Percentiles rank a stretch among this genome's conserved stretches.
These are phyloP conservation scores for Ophiocytium majus DNA, from an alignment of 352 stramenopile species.

Conservation along the genomic window DNA sequence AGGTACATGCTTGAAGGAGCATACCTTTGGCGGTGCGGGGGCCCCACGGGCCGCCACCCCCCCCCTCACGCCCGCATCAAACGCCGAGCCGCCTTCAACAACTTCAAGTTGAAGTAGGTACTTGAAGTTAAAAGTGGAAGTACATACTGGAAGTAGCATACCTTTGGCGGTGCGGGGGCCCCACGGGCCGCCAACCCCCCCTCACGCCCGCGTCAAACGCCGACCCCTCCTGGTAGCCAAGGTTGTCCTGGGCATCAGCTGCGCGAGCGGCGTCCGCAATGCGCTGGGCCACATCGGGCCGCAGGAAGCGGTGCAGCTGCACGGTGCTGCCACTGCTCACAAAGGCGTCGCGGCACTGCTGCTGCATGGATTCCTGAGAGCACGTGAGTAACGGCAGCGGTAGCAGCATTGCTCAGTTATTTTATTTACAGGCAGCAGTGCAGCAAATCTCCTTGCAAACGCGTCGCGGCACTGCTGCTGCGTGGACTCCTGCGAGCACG, in stretches of 20 bases:
- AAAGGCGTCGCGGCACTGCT: constrained; percentile 73
- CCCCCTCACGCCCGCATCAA: constrained; percentile 61
- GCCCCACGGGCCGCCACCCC: constrained; percentile 68
- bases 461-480: constrained; percentile 70
- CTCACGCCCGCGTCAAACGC: constrained; percentile 65
- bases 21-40: constrained; percentile 75
- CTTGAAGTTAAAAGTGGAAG: too few species aligned
- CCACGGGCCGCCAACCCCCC: constrained; percentile 65
- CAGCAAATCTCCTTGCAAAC: too few species aligned
- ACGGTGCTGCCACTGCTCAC: constrained; percentile 70
- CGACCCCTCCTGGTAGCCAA: constrained; percentile 64
- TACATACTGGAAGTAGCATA: too few species aligned
- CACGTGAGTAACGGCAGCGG: too few species aligned
- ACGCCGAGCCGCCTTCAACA: too few species aligned
- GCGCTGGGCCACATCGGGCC: constrained; percentile 63
- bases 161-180: constrained; percentile 74
- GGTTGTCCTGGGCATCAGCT: constrained; percentile 62
- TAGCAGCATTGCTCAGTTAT: too few species aligned
- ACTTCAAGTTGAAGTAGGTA: too few species aligned
- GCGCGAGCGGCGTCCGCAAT: constrained; percentile 57
- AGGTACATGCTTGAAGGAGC: too few species aligned
- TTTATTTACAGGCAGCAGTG: too few species aligned
- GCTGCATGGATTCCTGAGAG: constrained; percentile 59
- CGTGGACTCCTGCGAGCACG: constrained; percentile 52
- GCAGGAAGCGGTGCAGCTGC: constrained; percentile 77